Evolutionary conservation across 495 filamentous ascomycete species (phyloP), one percentile per base, ranked within the genome.

Genomic region (Staphylotrichum longicolle): DNA sequence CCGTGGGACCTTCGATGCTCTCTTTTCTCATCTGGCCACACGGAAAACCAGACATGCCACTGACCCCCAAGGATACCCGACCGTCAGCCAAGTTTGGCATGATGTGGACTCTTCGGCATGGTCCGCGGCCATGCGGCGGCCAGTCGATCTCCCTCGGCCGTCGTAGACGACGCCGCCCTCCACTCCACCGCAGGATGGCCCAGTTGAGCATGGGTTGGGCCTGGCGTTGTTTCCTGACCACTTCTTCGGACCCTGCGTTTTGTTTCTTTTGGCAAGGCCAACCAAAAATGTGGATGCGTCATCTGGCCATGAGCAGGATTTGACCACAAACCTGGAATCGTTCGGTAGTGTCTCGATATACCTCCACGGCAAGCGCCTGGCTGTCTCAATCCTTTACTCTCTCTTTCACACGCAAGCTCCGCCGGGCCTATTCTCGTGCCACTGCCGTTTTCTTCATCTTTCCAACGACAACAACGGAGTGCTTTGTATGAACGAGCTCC

Each of bases 211-310:
- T 39, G 55, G 57, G 50, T 55, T 54, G 46, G 34, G 48, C 57
- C 30, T 27, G 49, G 54, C 40, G 32, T 49, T 58, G 35, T 44
- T 54, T 62, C 54, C 15, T 42, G 63, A 51, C 63, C 59, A 57
- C 32, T 46, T 39, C 30, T 47, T 50, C 35, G 40, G 49, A 32
- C 55, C 61, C 33, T 54, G 48, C 33, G 41, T 63, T 5, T 44
- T 37, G 61, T 55, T 58, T 63, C 55, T 48, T 45, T 48, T 45
- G 8, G 55, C 56, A 52, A 54, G 57, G 34, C 55, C 54, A 47
- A 51, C 39, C 53, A 30, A 5, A 10, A 7, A 27, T 46, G 55
- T 15, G 32, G 41, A 56, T 60, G 52, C 63, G 63, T 61, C 63
- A 53, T 51, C 49, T 42, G 44, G 14, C 20, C 12, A 5, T 44